phyloP scores from a whole-genome alignment of 2,329 filamentous ascomycete species.

The Phialocephala sp. region DNA sequence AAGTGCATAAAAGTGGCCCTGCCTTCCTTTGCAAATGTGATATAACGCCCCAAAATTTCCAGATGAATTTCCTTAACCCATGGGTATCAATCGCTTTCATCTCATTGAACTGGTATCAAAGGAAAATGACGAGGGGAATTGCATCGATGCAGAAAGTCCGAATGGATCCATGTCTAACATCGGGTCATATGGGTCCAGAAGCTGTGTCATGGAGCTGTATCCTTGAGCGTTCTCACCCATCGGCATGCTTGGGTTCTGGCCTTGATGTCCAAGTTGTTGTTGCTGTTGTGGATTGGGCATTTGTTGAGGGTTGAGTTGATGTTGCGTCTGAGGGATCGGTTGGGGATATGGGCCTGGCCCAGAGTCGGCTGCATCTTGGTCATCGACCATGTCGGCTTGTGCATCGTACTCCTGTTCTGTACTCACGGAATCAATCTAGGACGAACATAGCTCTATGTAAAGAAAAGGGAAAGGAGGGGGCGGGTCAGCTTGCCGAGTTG shows the following conservation, averaged over 20 bases:
- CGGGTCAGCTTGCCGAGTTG: conserved; percentile 85
- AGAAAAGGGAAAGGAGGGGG: conserved; percentile 50
- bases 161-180: conserved; percentile 94
- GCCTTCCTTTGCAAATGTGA: conserved; percentile 6
- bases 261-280: conserved; percentile 44
- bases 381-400: conserved; percentile 86
- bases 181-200: conserved; percentile 78
- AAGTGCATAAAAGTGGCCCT: not conserved
- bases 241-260: conserved; percentile 49
- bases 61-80: conserved; percentile 25
- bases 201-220: conserved; percentile 47
- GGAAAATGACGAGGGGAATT: conserved; percentile 84
- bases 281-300: conserved; percentile 14
- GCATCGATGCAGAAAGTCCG: conserved; percentile 87
- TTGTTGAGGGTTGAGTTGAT: conserved; percentile 41
- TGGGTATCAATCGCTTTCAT: conserved; percentile 43
- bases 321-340: conserved; percentile 51
- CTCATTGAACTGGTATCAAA: conserved; percentile 59
- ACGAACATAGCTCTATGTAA: conserved; percentile 66
- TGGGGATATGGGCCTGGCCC: conserved; percentile 70
- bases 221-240: conserved; percentile 48
- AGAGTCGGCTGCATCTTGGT: conserved; percentile 73
- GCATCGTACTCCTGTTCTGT: conserved; percentile 98
- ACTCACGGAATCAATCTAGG: conserved; percentile 68
- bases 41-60: conserved; percentile 13